Base-by-base conservation (phyloP, 768 basidiomycete species). In the Lentinula aciculospora region DNA sequence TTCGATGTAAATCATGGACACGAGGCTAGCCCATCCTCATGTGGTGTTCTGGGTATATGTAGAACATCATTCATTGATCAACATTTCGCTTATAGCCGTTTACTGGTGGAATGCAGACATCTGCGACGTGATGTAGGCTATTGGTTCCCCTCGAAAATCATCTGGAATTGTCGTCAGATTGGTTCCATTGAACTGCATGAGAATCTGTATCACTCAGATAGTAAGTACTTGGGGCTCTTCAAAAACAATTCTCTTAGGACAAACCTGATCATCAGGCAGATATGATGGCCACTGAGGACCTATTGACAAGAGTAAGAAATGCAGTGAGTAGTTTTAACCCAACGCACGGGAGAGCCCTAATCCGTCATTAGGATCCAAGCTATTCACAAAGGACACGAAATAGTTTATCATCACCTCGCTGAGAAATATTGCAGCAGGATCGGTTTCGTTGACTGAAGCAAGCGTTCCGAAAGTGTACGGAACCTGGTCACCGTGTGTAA, bases 291-390 rank as follows among this genome's bases (percentile, higher is more conserved):
- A 59, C 13, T 0, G 31, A 19, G 53, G 58, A 8, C 58, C 53
- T 59, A 8, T n/a, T n/a, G 13, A 13, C 17, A 5, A 36, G 27
- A 44, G 44, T 27, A 2, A 54, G 3, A 19, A 21, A n/a, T n/a
- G n/a, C 21, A 32, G 6, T 13, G 15, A 3, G 25, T 34, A 34
- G 25, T 3, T 13, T 29, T n/a, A 8, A 54, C 6, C 10, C 6
- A 45, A 28, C 15, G 19, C 13, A 69, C 66, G 63, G 8, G 23
- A 8, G n/a, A 46, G 48, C 25, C 69, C 69, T 23, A 61, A 62
- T 21, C 70, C 67, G 40, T 71, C 69, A 31, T 70, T 71, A n/a
- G 70, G 70, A 21, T 66, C 58, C n/a, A 71, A 58, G 8, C 64
- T 65, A 13, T 62, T 65, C 3, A 65, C 69, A 42, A 71, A 72